Evolutionary conservation across 192 early-diverging fungal genomes (phyloP).

Genomic region (Linnemannia exigua): DNA sequence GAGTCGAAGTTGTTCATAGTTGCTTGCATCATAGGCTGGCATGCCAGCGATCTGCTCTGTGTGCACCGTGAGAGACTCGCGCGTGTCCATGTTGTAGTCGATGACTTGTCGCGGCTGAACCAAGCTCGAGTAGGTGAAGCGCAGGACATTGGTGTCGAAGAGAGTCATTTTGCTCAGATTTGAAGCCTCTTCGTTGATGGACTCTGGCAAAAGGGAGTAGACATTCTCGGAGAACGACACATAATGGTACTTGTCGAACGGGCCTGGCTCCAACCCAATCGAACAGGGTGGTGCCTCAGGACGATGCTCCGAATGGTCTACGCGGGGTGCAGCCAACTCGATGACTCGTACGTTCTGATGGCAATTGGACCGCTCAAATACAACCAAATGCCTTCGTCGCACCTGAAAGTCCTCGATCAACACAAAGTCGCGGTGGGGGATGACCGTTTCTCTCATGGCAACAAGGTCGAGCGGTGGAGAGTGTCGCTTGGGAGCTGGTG

Average conservation of each 20-base stretch:
- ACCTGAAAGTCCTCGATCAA: slow-evolving; percentile 71
- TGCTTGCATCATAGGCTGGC: slow-evolving; percentile 56
- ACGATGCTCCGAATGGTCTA: background rate
- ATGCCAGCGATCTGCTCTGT: slow-evolving; percentile 22
- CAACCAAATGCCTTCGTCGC: slow-evolving; percentile 66
- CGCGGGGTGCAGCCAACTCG: slow-evolving; percentile 44
- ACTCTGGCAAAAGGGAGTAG: slow-evolving; percentile 62
- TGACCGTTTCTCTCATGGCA: slow-evolving; percentile 64
- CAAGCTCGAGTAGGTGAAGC: slow-evolving; percentile 62
- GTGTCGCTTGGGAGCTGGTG: slow-evolving; percentile 55
- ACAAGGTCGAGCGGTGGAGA: slow-evolving; percentile 18
- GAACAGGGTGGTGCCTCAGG: slow-evolving; percentile 33
- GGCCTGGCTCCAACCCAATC: slow-evolving; percentile 27
- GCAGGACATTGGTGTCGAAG: slow-evolving; percentile 59
- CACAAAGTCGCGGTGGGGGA: slow-evolving; percentile 71
- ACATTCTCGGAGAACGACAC: slow-evolving; percentile 71
- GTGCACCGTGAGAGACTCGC: slow-evolving; percentile 54
- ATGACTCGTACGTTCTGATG: slow-evolving; percentile 72
- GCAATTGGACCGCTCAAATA: slow-evolving; percentile 73
- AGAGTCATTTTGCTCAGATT: slow-evolving; percentile 61
- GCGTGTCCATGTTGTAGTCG: slow-evolving; percentile 73
- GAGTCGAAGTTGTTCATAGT: slow-evolving; percentile 60
- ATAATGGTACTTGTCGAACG: slow-evolving; percentile 68
- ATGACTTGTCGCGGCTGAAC: slow-evolving; percentile 65
- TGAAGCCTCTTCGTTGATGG: slow-evolving; percentile 65